Conservation (phyloP, 2,329 filamentous ascomycete species). For the Cryphonectria radicalis region DNA sequence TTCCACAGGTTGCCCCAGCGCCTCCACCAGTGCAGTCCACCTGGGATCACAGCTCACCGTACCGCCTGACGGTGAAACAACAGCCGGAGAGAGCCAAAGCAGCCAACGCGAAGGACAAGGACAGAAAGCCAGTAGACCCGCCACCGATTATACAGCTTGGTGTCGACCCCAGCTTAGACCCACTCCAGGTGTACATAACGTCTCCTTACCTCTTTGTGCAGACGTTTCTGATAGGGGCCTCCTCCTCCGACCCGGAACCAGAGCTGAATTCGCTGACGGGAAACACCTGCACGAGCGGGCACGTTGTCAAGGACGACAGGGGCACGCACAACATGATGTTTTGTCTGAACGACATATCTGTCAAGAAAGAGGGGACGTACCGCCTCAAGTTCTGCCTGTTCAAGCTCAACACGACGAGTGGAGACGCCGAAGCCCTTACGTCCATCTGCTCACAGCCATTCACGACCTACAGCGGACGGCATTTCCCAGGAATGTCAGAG, state of each 20-base stretch:
- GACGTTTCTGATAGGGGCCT: constrained; percentile 29
- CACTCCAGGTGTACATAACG: constrained; percentile 58
- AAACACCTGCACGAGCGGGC: constrained; percentile 48
- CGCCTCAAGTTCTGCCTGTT: constrained; percentile 78
- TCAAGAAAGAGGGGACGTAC: constrained; percentile 74
- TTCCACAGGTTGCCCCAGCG: constrained; percentile 21
- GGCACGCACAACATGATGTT: constrained; percentile 30
- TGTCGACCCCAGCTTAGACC: constrained; percentile 50
- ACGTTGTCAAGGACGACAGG: constrained; percentile 46
- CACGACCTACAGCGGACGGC: constrained; percentile 66
- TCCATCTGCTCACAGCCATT: constrained; percentile 68
- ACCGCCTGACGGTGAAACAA: constrained; percentile 29
- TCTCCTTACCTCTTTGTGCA: constrained; percentile 40
- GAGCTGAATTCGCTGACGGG: constrained; percentile 29
- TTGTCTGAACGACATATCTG: constrained; percentile 71
- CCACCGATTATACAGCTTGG: constrained; percentile 80
- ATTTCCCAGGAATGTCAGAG: constrained; percentile 78
- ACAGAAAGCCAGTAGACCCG: constrained; percentile 86
- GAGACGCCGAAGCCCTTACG: constrained; percentile 33
- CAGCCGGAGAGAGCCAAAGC: constrained; percentile 30
- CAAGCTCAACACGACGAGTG: constrained; percentile 55
- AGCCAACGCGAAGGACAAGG: constrained; percentile 45
- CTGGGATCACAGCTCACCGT: constrained; percentile 27
- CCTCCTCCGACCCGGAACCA: constrained; percentile 27
- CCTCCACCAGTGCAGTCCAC: constrained; percentile 7